These are phyloP conservation scores for Cordyceps farinosa DNA, from an alignment of 2,329 filamentous ascomycete species.

Conservation along the genomic window DNA sequence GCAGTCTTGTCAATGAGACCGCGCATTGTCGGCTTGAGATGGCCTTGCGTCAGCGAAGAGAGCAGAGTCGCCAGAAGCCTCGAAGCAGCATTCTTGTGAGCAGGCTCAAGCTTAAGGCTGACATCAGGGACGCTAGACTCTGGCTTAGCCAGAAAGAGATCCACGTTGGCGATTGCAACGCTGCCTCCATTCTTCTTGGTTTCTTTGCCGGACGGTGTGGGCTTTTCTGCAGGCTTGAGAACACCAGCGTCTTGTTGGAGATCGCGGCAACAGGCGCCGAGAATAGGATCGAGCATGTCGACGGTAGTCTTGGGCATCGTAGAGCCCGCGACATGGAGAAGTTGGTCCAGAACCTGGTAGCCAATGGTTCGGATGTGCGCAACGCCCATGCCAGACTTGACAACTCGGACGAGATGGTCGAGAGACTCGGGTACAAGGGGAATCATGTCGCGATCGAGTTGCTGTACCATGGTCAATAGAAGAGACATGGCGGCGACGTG, in stretches of 20 bases:
- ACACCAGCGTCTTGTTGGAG: constrained; percentile 55
- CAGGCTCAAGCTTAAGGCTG: constrained; percentile 35
- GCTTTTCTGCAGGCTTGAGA: constrained; percentile 38
- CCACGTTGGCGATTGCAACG: constrained; percentile 55
- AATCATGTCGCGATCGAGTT: constrained; percentile 55
- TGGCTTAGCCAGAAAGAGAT: constrained; percentile 59
- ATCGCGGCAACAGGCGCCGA: constrained; percentile 71
- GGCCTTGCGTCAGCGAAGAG: constrained; percentile 59
- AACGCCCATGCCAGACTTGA: constrained; percentile 53
- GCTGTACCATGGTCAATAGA: constrained; percentile 51
- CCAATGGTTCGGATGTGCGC: constrained; percentile 54
- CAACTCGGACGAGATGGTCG: constrained; percentile 69
- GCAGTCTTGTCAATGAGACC: constrained; percentile 77
- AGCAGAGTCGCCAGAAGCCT: constrained; percentile 61
- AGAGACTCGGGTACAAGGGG: constrained; percentile 62
- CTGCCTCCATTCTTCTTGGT: constrained; percentile 35
- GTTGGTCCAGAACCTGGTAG: constrained; percentile 56
- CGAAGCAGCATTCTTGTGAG: constrained; percentile 55
- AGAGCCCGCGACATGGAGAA: constrained; percentile 62
- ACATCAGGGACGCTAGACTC: constrained; percentile 33
- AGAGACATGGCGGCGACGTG: constrained; percentile 69
- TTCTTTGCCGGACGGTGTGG: constrained; percentile 28
- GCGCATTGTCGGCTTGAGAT: constrained; percentile 67
- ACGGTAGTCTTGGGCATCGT: constrained; percentile 64
- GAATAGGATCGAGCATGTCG: constrained; percentile 56